A percentile compares a stretch with the other conserved stretches of the same genome.
Evolutionary conservation across 306 rosid species (phyloP).

Genomic region (Quercus alba): DNA sequence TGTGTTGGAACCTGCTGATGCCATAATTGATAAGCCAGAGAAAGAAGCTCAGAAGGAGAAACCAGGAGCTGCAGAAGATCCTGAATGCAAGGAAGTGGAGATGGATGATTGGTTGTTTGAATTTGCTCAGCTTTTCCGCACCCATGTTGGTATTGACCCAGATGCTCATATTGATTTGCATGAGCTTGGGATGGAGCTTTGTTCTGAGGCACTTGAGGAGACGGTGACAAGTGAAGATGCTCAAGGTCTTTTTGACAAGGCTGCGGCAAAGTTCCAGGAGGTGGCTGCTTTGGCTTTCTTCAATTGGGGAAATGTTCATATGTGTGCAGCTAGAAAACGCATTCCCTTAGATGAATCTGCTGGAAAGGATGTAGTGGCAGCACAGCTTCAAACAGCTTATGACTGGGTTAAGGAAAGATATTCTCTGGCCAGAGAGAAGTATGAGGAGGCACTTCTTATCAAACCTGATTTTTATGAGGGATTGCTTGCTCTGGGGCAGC

Average conservation of each 20-base stretch:
- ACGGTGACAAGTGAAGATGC: conserved; percentile 95
- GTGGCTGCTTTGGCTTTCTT: conserved; percentile 95
- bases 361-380: conserved; percentile 66
- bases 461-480: conserved; percentile 97
- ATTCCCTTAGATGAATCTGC: conserved; percentile 89
- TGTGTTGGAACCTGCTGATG: conserved; percentile 48
- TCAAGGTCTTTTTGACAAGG: conserved; percentile 85
- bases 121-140: conserved; percentile 94
- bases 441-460: conserved; percentile 81
- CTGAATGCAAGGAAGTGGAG: conserved; percentile 86
- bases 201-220: conserved; percentile 98
- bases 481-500: conserved; percentile 88
- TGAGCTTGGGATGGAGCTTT: conserved; percentile 97
- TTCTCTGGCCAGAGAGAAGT: conserved; percentile 82
- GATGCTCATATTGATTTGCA: conserved; percentile 95
- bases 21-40: conserved; percentile 47
- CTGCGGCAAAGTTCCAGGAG: conserved; percentile 96
- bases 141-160: conserved; percentile 94
- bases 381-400: conserved; percentile 86
- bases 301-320: conserved; percentile 97
- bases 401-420: conserved; percentile 97
- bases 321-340: conserved; percentile 96
- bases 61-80: conserved; percentile 51
- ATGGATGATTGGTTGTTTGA: conserved; percentile 99
- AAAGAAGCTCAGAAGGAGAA: conserved; percentile 69